Percentiles rank a stretch among this genome's conserved stretches.
Evolutionary conservation across 768 basidiomycete species (phyloP).

Genomic region (Termitomyces sp.): DNA sequence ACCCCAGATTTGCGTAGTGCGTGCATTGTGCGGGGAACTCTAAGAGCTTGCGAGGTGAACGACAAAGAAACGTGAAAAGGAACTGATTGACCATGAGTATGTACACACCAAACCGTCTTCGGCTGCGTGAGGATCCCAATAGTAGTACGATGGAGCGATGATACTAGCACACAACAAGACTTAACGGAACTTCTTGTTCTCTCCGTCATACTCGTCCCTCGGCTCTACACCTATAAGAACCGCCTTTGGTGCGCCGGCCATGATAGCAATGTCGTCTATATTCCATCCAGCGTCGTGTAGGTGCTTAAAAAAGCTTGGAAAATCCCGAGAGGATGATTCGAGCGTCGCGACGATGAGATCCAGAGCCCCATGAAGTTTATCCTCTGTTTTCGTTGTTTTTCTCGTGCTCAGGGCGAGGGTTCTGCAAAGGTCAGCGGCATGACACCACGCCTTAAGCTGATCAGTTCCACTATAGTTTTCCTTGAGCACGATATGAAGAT

Average conservation of each 20-base stretch:
- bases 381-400: background rate
- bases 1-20: conserved; percentile 1
- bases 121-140: background rate
- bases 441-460: conserved; percentile 55
- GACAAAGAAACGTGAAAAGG: background rate
- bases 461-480: conserved; percentile 43
- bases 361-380: conserved; percentile 7
- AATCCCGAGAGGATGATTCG: conserved; percentile 11
- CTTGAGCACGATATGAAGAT: conserved; percentile 46
- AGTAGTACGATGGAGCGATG: background rate
- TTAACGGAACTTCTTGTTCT: conserved; percentile 20
- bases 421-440: conserved; percentile 34
- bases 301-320: conserved; percentile 21
- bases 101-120: conserved; percentile 1
- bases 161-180: background rate
- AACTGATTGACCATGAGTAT: conserved; percentile 2
- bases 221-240: conserved; percentile 19
- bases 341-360: conserved; percentile 19
- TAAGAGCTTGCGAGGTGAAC: background rate
- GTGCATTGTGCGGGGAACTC: conserved; percentile 7
- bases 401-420: background rate
- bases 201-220: conserved; percentile 4
- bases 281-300: conserved; percentile 36
- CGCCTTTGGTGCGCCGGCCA: conserved; percentile 27
- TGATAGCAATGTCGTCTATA: conserved; percentile 26